Evolutionary conservation across 2,329 filamentous ascomycete genomes (phyloP), one percentile per base, ranked within the genome.

Genomic region (Chaetomium sp.): DNA sequence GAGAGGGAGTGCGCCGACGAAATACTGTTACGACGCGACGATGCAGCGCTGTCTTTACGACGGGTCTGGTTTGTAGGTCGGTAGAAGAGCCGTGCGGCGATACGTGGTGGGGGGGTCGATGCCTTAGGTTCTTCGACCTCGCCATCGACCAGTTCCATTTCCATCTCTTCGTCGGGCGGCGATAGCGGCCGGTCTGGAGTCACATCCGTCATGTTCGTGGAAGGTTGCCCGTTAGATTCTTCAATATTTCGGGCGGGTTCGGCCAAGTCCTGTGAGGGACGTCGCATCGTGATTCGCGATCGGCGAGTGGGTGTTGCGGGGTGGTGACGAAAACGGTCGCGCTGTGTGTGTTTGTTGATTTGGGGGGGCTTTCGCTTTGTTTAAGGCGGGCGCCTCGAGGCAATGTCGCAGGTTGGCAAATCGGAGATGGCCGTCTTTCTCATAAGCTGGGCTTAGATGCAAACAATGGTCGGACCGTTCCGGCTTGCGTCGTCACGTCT

Each of bases 11-110:
- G 87, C 32, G 79, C 82, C 1, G 88, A 91, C 4, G 88, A 90
- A 35, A 91, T 81, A 55, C 87, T 91, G 71, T 90, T 91, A 59
- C 88, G 84, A 61, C 88, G 85, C 35, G 88, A 91, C 1, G 88
- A 91, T 32, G 87, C 82, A 11, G 88, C 87, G 32, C 88, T 91
- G 55, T 86, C 85, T 69, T 86, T 88, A 64, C 86, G 84, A 62
- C 86, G 84, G 60, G 77, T 80, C 62, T 83, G 82, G 4, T 77
- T 81, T 38, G 56, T 64, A 79, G 81, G 58, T 19, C 84, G 80
- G 71, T 88, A 88, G 74, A 92, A 89, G 12, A 66, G 63, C 61
- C 88, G 86, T 53, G 87, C 87, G 64, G 87, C 87, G 66, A 91
- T 86, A 66, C 85, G 86, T 35, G 88, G 84, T 52, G 88, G 88